These are phyloP conservation scores for Leishmania mexicana DNA, from an alignment of 208 protist species.

Conservation along the genomic window DNA sequence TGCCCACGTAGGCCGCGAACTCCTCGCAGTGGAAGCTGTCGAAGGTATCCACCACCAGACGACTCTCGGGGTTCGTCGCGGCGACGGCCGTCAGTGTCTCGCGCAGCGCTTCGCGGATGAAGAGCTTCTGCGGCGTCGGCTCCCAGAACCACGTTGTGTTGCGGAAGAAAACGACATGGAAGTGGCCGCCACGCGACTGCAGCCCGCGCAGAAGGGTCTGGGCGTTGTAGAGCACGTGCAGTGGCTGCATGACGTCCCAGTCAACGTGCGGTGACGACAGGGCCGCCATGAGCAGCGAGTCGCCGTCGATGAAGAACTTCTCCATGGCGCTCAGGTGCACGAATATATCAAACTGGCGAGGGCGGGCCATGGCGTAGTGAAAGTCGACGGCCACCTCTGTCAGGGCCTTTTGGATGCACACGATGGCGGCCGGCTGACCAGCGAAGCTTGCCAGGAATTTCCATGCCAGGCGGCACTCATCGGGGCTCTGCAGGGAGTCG, in stretches of 20 bases:
- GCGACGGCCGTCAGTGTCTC: conserved; percentile 43
- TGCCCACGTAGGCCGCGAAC: conserved; percentile 61
- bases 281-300: conserved; percentile 88
- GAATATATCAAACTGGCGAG: conserved; percentile 91
- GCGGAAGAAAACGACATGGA: conserved; percentile 91
- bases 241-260: conserved; percentile 87
- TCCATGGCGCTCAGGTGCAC: conserved; percentile 86
- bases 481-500: conserved; percentile 50
- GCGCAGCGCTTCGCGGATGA: conserved; percentile 78
- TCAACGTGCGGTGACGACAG: conserved; percentile 78
- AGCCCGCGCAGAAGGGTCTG: conserved; percentile 78
- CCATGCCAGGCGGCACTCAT: conserved; percentile 79
- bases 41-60: conserved; percentile 67
- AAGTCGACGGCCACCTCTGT: conserved; percentile 55
- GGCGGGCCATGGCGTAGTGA: conserved; percentile 81
- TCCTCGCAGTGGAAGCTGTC: conserved; percentile 63
- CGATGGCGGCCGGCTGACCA: conserved; percentile 25
- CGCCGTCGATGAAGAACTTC: conserved; percentile 94
- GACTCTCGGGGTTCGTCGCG: conserved; percentile 34
- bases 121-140: conserved; percentile 74
- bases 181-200: conserved; percentile 69
- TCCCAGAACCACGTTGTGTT: conserved; percentile 74
- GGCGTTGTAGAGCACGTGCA: conserved; percentile 88
- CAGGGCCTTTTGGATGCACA: conserved; percentile 49
- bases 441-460: conserved; percentile 69